Evolutionary conservation across 495 filamentous ascomycete species (phyloP).

Genomic region (Apodospora peruviana): DNA sequence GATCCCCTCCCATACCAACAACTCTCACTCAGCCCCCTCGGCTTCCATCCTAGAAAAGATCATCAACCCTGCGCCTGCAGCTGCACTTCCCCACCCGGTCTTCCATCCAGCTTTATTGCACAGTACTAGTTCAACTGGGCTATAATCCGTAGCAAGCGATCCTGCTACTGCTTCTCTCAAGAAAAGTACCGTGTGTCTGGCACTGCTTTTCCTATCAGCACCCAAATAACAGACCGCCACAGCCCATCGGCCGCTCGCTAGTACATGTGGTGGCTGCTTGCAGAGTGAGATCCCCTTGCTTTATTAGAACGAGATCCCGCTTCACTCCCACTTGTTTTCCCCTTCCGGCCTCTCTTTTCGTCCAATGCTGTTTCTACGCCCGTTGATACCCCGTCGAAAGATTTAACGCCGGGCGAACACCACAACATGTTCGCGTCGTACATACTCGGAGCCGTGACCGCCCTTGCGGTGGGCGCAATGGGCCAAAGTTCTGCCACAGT

Average conservation of each 20-base stretch:
- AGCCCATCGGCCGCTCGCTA: too few relatives aligned
- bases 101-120: not conserved
- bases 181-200: too few relatives aligned
- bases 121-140: too few relatives aligned
- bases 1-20: not conserved
- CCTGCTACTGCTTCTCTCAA: too few relatives aligned
- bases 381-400: not conserved
- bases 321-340: not conserved
- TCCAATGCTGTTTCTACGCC: not conserved
- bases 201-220: too few relatives aligned
- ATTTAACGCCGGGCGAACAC: not conserved
- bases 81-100: not conserved
- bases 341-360: not conserved
- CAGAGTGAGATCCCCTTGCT: too few relatives aligned
- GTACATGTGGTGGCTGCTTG: too few relatives aligned
- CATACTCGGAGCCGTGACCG: slow-evolving; percentile 6
- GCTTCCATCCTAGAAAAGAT: not conserved
- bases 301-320: slow-evolving; percentile 2
- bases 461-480: not conserved
- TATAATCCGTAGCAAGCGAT: too few relatives aligned
- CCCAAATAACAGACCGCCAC: too few relatives aligned
- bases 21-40: slow-evolving; percentile 4
- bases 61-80: not conserved
- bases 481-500: too few relatives aligned
- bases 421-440: slow-evolving; percentile 9